These are phyloP conservation scores for Ophiosphaerella korrae DNA, from an alignment of 2,329 filamentous ascomycete species.

Conservation along the genomic window DNA sequence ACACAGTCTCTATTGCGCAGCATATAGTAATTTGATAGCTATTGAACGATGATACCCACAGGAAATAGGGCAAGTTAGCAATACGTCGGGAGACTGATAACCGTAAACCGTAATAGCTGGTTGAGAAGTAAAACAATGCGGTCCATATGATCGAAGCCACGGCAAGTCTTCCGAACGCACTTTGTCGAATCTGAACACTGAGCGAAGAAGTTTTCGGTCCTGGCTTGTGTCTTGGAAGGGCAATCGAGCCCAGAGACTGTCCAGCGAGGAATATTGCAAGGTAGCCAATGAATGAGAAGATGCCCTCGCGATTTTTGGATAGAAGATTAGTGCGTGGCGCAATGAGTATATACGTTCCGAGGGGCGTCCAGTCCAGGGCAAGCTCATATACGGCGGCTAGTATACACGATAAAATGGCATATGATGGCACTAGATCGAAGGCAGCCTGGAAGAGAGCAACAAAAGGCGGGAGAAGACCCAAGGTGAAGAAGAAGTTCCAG, in stretches of 20 bases:
- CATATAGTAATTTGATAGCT: conserved; percentile 79
- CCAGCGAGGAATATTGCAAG: conserved; percentile 92
- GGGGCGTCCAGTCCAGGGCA: conserved; percentile 70
- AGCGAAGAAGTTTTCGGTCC: conserved; percentile 50
- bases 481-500: conserved; percentile 99
- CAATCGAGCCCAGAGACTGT: conserved; percentile 78
- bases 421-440: conserved; percentile 73
- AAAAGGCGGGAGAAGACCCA: conserved; percentile 86
- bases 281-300: conserved; percentile 95
- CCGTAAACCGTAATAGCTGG: conserved; percentile 68
- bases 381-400: conserved; percentile 75
- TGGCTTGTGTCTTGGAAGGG: conserved; percentile 66
- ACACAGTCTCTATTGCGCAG: conserved; percentile 74
- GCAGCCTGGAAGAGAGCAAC: conserved; percentile 80
- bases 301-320: conserved; percentile 89
- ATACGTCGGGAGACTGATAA: conserved; percentile 82
- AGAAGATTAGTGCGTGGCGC: conserved; percentile 79
- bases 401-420: conserved; percentile 73
- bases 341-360: conserved; percentile 82
- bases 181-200: conserved; percentile 56
- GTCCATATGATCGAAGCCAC: conserved; percentile 72
- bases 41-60: conserved; percentile 95
- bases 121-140: conserved; percentile 70
- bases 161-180: conserved; percentile 67
- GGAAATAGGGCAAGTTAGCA: conserved; percentile 89